These are phyloP conservation scores for Phialophora tarda DNA, from an alignment of 2,329 filamentous ascomycete genomes.

Conservation along the genomic window DNA sequence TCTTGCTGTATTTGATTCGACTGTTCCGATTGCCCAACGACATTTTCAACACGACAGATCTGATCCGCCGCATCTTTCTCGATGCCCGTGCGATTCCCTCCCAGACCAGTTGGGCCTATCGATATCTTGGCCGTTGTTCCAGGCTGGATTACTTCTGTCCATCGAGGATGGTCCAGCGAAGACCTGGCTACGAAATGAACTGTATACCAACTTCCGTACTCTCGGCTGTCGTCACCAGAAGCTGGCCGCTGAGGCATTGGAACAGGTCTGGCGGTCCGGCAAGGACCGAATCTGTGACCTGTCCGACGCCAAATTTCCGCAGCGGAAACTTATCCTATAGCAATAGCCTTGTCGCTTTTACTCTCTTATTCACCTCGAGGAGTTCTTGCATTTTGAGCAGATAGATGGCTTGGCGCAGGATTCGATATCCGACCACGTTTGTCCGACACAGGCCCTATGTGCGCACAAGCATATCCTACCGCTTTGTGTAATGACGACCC, in stretches of 20 bases:
- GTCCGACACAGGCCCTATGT: not conserved
- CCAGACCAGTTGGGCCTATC: not conserved
- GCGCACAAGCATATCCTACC: conserved; percentile 6
- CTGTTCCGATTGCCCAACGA: no score
- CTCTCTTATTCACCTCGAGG: not conserved
- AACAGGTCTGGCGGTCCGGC: conserved; percentile 6
- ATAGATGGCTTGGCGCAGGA: not conserved
- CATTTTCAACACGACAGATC: no score
- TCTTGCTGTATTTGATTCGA: no score
- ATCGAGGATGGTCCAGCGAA: not conserved
- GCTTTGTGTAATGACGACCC: not conserved
- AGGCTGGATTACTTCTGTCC: conserved; percentile 11
- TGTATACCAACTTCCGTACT: conserved; percentile 10
- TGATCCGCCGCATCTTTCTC: no score
- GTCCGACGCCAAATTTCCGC: not conserved
- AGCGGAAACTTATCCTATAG: not conserved
- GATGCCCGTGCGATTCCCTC: no score
- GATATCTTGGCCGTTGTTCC: conserved; percentile 14
- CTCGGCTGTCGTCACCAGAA: conserved; percentile 16
- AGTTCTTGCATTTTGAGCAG: not conserved
- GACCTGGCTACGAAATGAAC: conserved; percentile 15
- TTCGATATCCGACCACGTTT: not conserved
- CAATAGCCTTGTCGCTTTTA: not conserved
- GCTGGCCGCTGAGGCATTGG: conserved; percentile 14
- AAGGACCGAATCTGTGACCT: not conserved